phyloP scores from a whole-genome alignment of 2,329 filamentous ascomycete species.

The Clarireedia monteithiana region DNA sequence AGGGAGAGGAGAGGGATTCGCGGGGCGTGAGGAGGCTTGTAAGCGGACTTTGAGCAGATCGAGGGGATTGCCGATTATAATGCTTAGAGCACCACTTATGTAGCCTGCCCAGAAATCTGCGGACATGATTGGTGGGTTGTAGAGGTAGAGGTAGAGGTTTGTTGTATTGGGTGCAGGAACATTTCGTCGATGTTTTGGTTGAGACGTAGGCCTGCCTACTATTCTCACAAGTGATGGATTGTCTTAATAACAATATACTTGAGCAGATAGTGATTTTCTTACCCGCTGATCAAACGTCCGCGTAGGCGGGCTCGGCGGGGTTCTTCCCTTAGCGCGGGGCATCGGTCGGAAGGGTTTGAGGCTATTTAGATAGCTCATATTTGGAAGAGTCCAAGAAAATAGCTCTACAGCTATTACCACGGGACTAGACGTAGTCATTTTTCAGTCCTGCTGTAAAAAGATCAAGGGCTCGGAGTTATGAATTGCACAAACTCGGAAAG shows the following conservation, averaged over 20 bases:
- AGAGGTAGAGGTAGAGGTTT: neutral
- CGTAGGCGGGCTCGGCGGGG: neutral
- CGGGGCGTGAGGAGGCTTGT: conserved; percentile 46
- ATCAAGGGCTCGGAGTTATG: neutral
- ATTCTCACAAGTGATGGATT: no score
- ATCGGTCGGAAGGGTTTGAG: neutral
- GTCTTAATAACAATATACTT: no score
- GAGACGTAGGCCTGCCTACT: no score
- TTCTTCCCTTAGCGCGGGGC: conserved; percentile 9
- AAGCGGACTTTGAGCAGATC: conserved; percentile 74
- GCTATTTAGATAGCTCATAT: no score
- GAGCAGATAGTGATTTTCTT: no score
- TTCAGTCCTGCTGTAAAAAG: neutral
- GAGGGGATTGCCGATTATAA: conserved; percentile 82
- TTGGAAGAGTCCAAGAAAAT: no score
- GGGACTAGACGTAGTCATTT: no score
- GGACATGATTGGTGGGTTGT: conserved; percentile 21
- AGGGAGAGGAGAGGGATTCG: neutral
- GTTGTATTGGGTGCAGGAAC: neutral
- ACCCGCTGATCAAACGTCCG: neutral
- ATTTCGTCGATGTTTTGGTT: no score
- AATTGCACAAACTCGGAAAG: neutral
- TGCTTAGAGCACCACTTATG: conserved; percentile 75
- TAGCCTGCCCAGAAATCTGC: conserved; percentile 93
- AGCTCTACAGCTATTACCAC: no score